A percentile compares a stretch with the other conserved stretches of the same genome.
Evolutionary conservation across 2,329 filamentous ascomycete species (phyloP).

Genomic region (Talaromyces sp.): DNA sequence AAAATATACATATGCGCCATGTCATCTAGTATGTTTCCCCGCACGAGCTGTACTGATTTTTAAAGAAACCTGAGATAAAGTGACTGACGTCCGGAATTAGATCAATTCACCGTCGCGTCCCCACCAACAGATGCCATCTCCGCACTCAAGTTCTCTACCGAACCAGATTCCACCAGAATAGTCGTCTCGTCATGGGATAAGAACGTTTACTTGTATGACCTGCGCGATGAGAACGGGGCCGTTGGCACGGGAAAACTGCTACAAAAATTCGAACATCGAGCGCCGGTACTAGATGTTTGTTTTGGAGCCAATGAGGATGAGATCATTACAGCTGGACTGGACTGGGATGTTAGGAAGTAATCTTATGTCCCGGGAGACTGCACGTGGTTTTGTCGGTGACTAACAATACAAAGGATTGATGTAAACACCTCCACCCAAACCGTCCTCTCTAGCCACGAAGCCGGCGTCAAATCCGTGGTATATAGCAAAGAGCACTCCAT

Average conservation of each 20-base stretch:
- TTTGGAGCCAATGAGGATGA: conserved; percentile 81
- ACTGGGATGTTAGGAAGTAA: conserved; percentile 79
- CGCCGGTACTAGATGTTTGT: conserved; percentile 86
- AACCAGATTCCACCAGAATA: conserved; percentile 69
- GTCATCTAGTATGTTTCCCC: conserved; percentile 42
- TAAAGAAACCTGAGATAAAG: background rate
- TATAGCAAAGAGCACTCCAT: conserved; percentile 75
- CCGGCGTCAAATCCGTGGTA: conserved; percentile 77
- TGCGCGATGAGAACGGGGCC: conserved; percentile 54
- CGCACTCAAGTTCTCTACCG: conserved; percentile 78
- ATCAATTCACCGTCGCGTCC: conserved; percentile 79
- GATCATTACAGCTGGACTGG: conserved; percentile 81
- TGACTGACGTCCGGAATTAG: conserved; percentile 28
- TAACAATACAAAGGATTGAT: conserved; percentile 56
- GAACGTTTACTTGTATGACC: conserved; percentile 85
- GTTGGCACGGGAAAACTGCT: conserved; percentile 63
- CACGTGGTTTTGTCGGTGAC: background rate
- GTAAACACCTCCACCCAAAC: conserved; percentile 70
- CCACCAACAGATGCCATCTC: conserved; percentile 87
- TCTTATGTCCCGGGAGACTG: conserved; percentile 19
- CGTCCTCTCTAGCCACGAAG: conserved; percentile 73
- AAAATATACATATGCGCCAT: conserved; percentile 28
- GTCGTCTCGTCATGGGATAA: conserved; percentile 96
- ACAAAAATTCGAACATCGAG: conserved; percentile 73
- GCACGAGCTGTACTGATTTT: background rate